Base-by-base conservation (phyloP, 805 yeast species). In the Nadsonia fulvescens region DNA sequence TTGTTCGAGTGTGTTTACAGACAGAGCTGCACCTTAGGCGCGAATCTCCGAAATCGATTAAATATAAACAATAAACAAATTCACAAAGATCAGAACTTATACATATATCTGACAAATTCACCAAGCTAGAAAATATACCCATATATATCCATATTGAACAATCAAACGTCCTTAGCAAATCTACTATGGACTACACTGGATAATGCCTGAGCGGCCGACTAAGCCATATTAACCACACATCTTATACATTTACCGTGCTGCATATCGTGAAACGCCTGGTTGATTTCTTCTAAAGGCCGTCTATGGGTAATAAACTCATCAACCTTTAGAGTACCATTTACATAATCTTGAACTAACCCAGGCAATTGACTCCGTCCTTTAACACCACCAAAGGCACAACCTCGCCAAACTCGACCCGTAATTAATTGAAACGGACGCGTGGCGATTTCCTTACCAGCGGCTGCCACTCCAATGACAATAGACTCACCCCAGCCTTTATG, bases 401-500 rank as follows among this genome's bases (percentile, higher is more conserved):
- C 99, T 53, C 69, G 77, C 96, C 98, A 86, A 27, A 78, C 93
- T 58, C 98, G 74, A 42, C 99, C 99, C 21, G 96, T 89, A 37
- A 89, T 96, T 53, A 89, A 69, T 62, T 86, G 96, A 78, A 89
- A 89, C 34, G 99, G 98, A 57, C 96, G 72, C 24, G 96, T 89
- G 32, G 93, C 56, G 37, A 91, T 83, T 58, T 89, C 96, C 56
- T 82, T 64, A 38, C 98, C 99, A 21, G 95, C 93, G 39, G 94
- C 93, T 24, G 98, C 99, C 40, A 89, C 99, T 52, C 98, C 98
- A 48, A 89, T 89, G 44, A 89, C 62, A 41, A 86, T 66, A 12
- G 94, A 81, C 47, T 73, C 70, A 55, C 99, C 99, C 95, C 98
- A 89, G 38, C 99, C 99, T 57, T 83, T 86, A 61, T 89, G 96